Conservation (phyloP, 176 grass and related monocot species). For the Pharus latifolius region DNA sequence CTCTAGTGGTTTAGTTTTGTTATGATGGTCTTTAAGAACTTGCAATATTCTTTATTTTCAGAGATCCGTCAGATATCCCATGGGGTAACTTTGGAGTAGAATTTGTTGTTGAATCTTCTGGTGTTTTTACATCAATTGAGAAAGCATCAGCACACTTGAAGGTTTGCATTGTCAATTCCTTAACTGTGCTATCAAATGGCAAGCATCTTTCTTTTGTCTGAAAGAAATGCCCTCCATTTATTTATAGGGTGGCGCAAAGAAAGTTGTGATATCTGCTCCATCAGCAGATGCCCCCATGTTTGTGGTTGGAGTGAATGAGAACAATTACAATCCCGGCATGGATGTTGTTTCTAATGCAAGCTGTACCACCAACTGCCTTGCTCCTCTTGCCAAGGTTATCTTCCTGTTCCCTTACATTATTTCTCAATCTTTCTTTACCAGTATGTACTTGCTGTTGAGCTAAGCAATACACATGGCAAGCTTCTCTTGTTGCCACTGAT, state of each 20-base stretch:
- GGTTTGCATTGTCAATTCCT: constrained; percentile 16
- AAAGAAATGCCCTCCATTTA: neutral
- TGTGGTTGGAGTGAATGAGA: constrained; percentile 97
- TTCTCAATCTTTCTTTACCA: neutral
- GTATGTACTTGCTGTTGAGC: neutral
- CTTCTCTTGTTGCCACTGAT: neutral
- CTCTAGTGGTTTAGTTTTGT: neutral
- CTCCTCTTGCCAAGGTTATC: constrained; percentile 91
- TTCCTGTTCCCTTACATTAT: neutral
- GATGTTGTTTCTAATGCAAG: constrained; percentile 97
- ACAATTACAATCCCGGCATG: constrained; percentile 69
- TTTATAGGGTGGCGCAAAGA: constrained; percentile 61
- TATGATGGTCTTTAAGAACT: neutral
- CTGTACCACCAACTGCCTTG: constrained; percentile 97
- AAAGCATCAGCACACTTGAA: constrained; percentile 80
- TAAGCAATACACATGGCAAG: neutral
- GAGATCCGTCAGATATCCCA: constrained; percentile 72
- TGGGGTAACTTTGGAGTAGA: constrained; percentile 71
- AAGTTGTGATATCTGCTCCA: constrained; percentile 78
- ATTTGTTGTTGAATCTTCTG: constrained; percentile 86
- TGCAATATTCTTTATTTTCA: constrained; percentile 19
- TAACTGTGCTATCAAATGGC: neutral
- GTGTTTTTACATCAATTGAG: constrained; percentile 66
- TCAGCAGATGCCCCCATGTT: constrained; percentile 99
- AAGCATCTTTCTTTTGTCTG: no score